phyloP scores from a whole-genome alignment of 805 yeast species.

The Candida vartiovaarae region DNA sequence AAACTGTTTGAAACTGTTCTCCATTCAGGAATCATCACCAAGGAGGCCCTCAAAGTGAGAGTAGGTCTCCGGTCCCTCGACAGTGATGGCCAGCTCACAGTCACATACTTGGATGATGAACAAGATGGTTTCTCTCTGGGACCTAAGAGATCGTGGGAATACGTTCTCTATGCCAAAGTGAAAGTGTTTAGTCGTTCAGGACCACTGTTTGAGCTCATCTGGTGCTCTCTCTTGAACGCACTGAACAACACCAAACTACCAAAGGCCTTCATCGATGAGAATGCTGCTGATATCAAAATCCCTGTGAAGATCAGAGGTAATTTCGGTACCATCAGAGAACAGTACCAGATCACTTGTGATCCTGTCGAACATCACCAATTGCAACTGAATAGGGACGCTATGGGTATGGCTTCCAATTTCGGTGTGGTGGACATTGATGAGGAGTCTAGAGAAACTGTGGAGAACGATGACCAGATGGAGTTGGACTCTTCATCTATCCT shows the following conservation, averaged over 20 bases:
- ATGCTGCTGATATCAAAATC: constrained; percentile 42
- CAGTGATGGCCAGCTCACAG: constrained; percentile 40
- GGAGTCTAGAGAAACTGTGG: constrained; percentile 26
- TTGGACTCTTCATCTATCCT: constrained; percentile 32
- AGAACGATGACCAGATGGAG: constrained; percentile 28
- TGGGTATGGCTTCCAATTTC: constrained; percentile 43
- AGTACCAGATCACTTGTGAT: constrained; percentile 54
- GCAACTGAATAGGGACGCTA: constrained; percentile 28
- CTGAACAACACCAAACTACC: constrained; percentile 58
- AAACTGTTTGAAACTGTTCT: constrained; percentile 51
- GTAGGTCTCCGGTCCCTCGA: constrained; percentile 44
- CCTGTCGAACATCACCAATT: constrained; percentile 32
- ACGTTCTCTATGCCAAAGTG: constrained; percentile 64
- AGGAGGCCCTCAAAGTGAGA: constrained; percentile 49
- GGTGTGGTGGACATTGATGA: constrained; percentile 47
- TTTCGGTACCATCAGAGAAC: constrained; percentile 38
- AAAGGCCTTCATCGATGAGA: constrained; percentile 58
- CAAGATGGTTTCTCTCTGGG: constrained; percentile 25
- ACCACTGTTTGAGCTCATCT: constrained; percentile 71
- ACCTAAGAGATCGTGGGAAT: constrained; percentile 42
- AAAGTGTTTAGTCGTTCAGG: constrained; percentile 78
- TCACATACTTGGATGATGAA: constrained; percentile 38
- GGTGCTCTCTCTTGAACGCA: constrained; percentile 62
- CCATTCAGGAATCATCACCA: constrained; percentile 47
- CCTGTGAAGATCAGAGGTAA: constrained; percentile 47